Evolutionary conservation across 495 filamentous ascomycete genomes (phyloP).

Genomic region (Aspergillus incahuasiensis): DNA sequence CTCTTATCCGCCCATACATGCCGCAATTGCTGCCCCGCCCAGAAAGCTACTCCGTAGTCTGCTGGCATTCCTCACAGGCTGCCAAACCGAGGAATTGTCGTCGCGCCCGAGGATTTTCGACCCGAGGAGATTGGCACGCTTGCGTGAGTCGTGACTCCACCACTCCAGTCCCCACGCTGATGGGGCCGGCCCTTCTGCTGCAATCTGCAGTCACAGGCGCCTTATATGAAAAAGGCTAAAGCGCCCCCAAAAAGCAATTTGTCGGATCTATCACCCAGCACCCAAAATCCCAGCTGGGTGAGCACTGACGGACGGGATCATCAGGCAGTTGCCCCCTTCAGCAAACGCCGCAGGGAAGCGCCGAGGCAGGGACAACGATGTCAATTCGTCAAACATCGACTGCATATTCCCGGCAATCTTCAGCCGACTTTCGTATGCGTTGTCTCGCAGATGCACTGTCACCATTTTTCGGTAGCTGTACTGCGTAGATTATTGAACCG

Average conservation of each 20-base stretch:
- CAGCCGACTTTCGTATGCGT: slow-evolving; percentile 15
- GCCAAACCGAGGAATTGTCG: not conserved
- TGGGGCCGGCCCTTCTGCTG: slow-evolving; percentile 19
- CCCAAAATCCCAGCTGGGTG: slow-evolving; percentile 1
- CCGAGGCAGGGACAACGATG: slow-evolving; percentile 2
- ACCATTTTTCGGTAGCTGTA: not conserved
- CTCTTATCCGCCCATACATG: not conserved
- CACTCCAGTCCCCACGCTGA: not conserved
- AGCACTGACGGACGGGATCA: not conserved
- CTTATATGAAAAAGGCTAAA: slow-evolving; percentile 7
- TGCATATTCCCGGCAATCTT: slow-evolving; percentile 23
- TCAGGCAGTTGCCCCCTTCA: slow-evolving; percentile 3
- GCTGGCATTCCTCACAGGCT: slow-evolving; percentile 10
- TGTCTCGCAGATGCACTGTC: slow-evolving; percentile 11
- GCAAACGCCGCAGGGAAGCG: not conserved
- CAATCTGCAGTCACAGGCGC: slow-evolving; percentile 1
- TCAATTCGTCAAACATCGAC: slow-evolving; percentile 16
- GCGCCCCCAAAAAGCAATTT: slow-evolving; percentile 5
- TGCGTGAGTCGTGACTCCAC: slow-evolving; percentile 3
- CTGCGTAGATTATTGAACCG: no score
- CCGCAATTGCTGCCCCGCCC: slow-evolving; percentile 1
- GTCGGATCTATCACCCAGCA: not conserved
- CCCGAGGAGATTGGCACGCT: slow-evolving; percentile 9
- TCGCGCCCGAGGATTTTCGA: slow-evolving; percentile 1
- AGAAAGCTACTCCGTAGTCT: slow-evolving; percentile 9